Evolutionary conservation across 306 rosid genomes (phyloP).

Genomic region (Psophocarpus tetragonolobus): DNA sequence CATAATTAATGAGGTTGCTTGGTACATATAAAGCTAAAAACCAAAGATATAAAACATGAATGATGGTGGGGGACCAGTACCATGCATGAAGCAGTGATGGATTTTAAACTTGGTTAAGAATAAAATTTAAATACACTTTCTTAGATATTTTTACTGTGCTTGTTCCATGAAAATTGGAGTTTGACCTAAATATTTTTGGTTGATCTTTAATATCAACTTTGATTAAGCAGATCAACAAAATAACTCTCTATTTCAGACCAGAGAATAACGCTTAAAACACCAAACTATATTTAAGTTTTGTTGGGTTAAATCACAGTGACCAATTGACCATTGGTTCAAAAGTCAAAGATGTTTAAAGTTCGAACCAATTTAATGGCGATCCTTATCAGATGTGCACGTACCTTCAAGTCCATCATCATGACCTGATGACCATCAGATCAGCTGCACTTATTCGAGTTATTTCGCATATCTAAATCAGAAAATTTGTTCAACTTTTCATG

Average conservation of each 20-base stretch:
- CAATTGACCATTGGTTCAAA: neutral
- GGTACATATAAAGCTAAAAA: constrained; percentile 19
- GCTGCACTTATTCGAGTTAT: constrained; percentile 41
- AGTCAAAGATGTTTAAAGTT: constrained; percentile 14
- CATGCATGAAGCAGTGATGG: neutral
- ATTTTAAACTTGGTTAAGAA: constrained; percentile 7
- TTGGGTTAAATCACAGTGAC: neutral
- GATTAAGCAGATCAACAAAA: neutral
- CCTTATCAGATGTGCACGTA: neutral
- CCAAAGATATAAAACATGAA: neutral
- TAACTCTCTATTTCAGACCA: no score
- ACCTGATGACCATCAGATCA: constrained; percentile 16
- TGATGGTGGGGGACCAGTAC: neutral
- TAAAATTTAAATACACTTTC: neutral
- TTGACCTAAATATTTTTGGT: neutral
- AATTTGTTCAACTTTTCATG: constrained; percentile 36
- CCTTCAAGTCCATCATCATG: constrained; percentile 20
- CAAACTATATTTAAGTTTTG: neutral
- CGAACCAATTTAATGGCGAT: neutral
- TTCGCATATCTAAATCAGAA: constrained; percentile 16
- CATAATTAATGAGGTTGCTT: constrained; percentile 10
- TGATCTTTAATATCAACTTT: neutral
- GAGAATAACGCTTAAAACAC: neutral
- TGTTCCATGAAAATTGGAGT: neutral
- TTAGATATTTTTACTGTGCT: neutral